Percentiles rank a stretch among this genome's conserved stretches.
Evolutionary conservation across 2,329 filamentous ascomycete species (phyloP).

Genomic region (Alternaria sp.): DNA sequence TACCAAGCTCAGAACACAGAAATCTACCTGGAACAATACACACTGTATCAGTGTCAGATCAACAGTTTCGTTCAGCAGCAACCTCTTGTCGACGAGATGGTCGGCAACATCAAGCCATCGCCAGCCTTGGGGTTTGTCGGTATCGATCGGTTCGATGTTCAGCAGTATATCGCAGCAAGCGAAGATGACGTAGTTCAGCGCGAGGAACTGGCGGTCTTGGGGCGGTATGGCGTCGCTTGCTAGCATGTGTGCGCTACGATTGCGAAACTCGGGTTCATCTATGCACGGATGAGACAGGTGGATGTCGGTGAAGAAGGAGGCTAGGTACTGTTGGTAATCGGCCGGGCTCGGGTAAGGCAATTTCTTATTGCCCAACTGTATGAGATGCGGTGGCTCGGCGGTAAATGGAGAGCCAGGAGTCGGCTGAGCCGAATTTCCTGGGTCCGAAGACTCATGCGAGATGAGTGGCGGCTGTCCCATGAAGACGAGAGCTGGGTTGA

Average conservation of each 20-base stretch:
- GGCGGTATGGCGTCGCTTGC: constrained; percentile 25
- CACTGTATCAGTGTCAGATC: constrained; percentile 41
- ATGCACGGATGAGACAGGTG: constrained; percentile 42
- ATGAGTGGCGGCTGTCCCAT: constrained; percentile 28
- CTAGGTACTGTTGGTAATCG: constrained; percentile 38
- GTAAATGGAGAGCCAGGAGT: background rate
- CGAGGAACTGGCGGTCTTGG: constrained; percentile 37
- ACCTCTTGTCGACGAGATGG: constrained; percentile 37
- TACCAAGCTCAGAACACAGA: background rate
- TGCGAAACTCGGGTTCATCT: constrained; percentile 41
- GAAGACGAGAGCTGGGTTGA: constrained; percentile 33
- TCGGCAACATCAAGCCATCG: constrained; percentile 44
- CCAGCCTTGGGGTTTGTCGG: constrained; percentile 37
- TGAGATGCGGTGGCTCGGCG: constrained; percentile 12
- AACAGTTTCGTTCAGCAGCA: constrained; percentile 30
- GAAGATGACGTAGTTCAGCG: constrained; percentile 44
- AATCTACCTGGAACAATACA: constrained; percentile 40
- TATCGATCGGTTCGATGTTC: constrained; percentile 10
- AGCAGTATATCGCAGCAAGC: constrained; percentile 33
- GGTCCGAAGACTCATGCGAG: constrained; percentile 21
- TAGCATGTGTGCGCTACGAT: constrained; percentile 36
- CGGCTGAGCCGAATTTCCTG: constrained; percentile 12
- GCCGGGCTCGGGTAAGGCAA: constrained; percentile 34
- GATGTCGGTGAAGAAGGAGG: constrained; percentile 42
- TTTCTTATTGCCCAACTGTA: constrained; percentile 31